These are phyloP conservation scores for Bipolaris victoriae DNA, from an alignment of 2,329 filamentous ascomycete species.

Conservation along the genomic window DNA sequence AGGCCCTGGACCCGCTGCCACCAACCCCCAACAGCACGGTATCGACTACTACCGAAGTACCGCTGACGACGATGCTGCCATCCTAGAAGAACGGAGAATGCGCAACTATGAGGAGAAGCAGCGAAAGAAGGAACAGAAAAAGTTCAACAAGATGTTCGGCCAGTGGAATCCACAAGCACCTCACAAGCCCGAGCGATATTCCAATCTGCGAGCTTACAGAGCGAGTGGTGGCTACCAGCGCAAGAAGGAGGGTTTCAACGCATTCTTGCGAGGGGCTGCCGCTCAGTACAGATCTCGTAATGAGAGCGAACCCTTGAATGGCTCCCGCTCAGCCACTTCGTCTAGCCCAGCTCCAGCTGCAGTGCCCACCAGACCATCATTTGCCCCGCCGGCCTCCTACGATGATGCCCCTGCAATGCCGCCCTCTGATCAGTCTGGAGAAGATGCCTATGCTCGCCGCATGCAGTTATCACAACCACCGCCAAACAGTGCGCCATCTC, in stretches of 20 bases:
- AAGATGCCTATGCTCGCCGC: slow-evolving; percentile 33
- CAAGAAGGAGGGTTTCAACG: slow-evolving; percentile 35
- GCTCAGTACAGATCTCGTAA: slow-evolving; percentile 18
- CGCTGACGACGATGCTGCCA: slow-evolving; percentile 78
- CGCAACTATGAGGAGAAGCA: slow-evolving; percentile 74
- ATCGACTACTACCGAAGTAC: slow-evolving; percentile 69
- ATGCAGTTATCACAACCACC: slow-evolving; percentile 23
- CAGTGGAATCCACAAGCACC: slow-evolving; percentile 53
- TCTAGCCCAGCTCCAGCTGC: slow-evolving; percentile 19
- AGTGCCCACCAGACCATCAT: slow-evolving; percentile 42
- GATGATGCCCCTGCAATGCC: slow-evolving; percentile 24
- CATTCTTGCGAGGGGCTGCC: slow-evolving; percentile 28
- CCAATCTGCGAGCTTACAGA: slow-evolving; percentile 37
- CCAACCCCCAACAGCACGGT: slow-evolving; percentile 27
- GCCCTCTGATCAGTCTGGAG: slow-evolving; percentile 48
- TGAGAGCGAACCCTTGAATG: slow-evolving; percentile 21
- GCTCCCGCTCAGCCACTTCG: slow-evolving; percentile 20
- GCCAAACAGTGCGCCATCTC: slow-evolving; percentile 15
- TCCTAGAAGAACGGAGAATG: slow-evolving; percentile 70
- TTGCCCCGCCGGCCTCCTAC: slow-evolving; percentile 55
- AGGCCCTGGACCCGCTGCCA: slow-evolving; percentile 19
- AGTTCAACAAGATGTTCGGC: slow-evolving; percentile 68
- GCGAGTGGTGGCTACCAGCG: slow-evolving; percentile 33
- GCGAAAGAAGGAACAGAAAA: slow-evolving; percentile 64
- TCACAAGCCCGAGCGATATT: slow-evolving; percentile 33